These are phyloP conservation scores for Rachicladosporium sp. DNA, from an alignment of 2,329 filamentous ascomycete species.

Conservation along the genomic window DNA sequence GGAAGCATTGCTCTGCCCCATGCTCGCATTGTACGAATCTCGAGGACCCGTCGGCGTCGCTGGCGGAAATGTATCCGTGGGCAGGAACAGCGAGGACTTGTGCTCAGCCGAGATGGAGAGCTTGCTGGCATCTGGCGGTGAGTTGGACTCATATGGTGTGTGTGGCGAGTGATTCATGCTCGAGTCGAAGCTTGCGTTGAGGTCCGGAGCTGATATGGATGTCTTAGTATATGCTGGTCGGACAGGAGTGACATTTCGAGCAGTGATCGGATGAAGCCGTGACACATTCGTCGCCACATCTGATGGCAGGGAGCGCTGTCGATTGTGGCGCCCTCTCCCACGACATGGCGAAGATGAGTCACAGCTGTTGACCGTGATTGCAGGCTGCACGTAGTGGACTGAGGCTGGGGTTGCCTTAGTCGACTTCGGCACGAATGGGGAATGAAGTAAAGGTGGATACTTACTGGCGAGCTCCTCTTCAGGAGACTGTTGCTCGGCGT, in stretches of 20 bases:
- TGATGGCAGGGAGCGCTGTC: too few species aligned
- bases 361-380: too few species aligned
- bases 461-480: constrained; percentile 4
- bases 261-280: too few species aligned
- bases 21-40: constrained; percentile 46
- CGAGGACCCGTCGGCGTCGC: constrained; percentile 68
- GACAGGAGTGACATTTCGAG: not conserved
- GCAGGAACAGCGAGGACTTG: constrained; percentile 19
- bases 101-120: constrained; percentile 63
- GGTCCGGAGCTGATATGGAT: too few species aligned
- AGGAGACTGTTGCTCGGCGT: constrained; percentile 11
- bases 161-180: constrained; percentile 27
- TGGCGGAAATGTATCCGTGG: constrained; percentile 46
- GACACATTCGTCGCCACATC: too few species aligned
- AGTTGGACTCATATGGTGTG: constrained; percentile 64
- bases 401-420: too few species aligned
- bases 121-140: constrained; percentile 67
- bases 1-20: constrained; percentile 36
- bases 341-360: too few species aligned
- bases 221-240: not conserved
- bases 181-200: too few species aligned
- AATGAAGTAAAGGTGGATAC: not conserved
- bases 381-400: too few species aligned
- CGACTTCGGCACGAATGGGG: too few species aligned
- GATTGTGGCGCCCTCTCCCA: too few species aligned